A percentile compares a stretch with the other conserved stretches of the same genome.
These are phyloP conservation scores for Pleurotus tuber-regium DNA, from an alignment of 768 basidiomycete species.

Conservation along the genomic window DNA sequence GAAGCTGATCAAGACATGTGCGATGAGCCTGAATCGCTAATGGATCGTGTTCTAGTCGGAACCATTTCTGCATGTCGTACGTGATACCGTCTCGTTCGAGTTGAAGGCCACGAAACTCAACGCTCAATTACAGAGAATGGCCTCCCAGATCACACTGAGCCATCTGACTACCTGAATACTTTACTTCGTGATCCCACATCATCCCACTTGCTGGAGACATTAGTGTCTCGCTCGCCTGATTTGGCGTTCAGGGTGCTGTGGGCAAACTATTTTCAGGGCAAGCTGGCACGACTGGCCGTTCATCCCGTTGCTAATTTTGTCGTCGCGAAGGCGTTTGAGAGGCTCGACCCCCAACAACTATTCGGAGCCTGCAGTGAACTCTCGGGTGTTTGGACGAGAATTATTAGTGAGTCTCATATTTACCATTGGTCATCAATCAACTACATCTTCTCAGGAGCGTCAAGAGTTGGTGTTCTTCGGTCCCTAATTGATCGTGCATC, in stretches of 20 bases:
- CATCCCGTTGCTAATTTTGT: constrained; percentile 98
- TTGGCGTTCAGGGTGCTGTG: constrained; percentile 67
- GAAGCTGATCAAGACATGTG: constrained; percentile 68
- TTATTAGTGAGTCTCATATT: constrained; percentile 58
- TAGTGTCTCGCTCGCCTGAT: constrained; percentile 62
- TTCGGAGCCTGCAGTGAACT: constrained; percentile 58
- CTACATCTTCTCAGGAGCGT: constrained; percentile 44
- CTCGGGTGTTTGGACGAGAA: constrained; percentile 50
- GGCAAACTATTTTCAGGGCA: constrained; percentile 75
- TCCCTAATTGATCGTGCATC: constrained; percentile 70
- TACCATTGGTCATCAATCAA: not conserved
- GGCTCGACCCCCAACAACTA: constrained; percentile 57
- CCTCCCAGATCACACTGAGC: constrained; percentile 35
- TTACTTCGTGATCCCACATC: constrained; percentile 85
- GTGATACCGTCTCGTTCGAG: constrained; percentile 21
- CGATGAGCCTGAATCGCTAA: constrained; percentile 63
- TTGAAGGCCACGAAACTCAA: too few species aligned
- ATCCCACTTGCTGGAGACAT: constrained; percentile 85
- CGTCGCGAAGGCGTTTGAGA: constrained; percentile 71
- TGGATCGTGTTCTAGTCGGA: constrained; percentile 80
- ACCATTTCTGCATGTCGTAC: constrained; percentile 64
- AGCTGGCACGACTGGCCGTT: constrained; percentile 65
- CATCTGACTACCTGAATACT: constrained; percentile 78
- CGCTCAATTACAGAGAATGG: constrained; percentile 39
- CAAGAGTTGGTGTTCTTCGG: constrained; percentile 75